Evolutionary conservation across 768 basidiomycete genomes (phyloP), one percentile per base, ranked within the genome.

Genomic region (Candolleomyces efflorescens): DNA sequence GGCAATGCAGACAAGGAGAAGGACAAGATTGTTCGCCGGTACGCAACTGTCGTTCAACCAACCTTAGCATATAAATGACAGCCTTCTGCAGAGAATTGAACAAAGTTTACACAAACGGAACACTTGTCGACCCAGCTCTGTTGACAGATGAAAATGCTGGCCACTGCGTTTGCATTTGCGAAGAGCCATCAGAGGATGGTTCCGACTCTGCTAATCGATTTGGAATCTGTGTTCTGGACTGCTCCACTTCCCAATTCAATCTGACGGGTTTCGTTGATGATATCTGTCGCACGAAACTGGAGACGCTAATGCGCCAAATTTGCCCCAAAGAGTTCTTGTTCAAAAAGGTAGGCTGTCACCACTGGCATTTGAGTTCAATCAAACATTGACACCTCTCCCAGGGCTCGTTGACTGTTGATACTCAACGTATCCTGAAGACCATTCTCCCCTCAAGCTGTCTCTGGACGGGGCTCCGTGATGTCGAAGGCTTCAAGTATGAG

Each of bases 71-170:
- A 26, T 56, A 3, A 39, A 11, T 24, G 32, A 13, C 46, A 27
- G 5, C 32, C 5, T n/a, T 5, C 32, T 47, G 60, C 66, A 89
- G 89, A 49, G 97, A 95, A 65, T 79, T 99, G 51, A 91, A 91
- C 71, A 96, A 95, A 76, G 93, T 99, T 45, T 91, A 95, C 68
- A 99, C 97, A 0, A 92, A 92, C 53, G 97, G 97, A 2, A 99
- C 97, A 0, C 85, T 98, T 23, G 89, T 98, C 48, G 97, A 99
- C 63, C 86, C 86, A 11, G 85, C 89, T 47, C 85, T 96, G 56
- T 78, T 98, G 32, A 88, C 82, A 0, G 92, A 97, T 58, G 97
- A 98, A 60, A 90, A 98, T 71, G 92, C 94, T 0, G 93, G 92
- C 3, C 97, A 99, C 67, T 98, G 96, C 67, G 83, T 98, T 24